Evolutionary conservation across 2,329 filamentous ascomycete species (phyloP).

Genomic region (Cordyceps tenuipes): DNA sequence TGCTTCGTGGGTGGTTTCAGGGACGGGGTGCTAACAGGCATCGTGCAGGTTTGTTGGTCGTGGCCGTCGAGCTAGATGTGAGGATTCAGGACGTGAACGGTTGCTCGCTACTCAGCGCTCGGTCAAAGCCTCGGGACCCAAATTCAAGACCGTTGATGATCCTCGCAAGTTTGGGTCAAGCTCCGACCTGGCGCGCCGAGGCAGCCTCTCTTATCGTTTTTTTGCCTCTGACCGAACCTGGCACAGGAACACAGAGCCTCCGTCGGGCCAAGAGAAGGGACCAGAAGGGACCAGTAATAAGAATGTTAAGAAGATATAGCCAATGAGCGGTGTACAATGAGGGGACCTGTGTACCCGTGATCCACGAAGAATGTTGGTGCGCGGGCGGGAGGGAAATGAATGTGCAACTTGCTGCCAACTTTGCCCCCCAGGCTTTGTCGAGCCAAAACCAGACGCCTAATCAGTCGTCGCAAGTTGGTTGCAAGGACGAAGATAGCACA

Average conservation of each 20-base stretch:
- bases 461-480: background rate
- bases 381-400: background rate
- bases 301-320: background rate
- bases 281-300: background rate
- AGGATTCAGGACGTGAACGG: background rate
- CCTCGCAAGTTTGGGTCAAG: conserved; percentile 8
- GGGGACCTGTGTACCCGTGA: background rate
- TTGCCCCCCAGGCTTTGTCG: background rate
- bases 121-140: conserved; percentile 10
- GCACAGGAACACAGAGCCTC: background rate
- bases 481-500: background rate
- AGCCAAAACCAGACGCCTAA: background rate
- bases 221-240: background rate
- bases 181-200: conserved; percentile 12
- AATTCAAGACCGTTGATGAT: conserved; percentile 7
- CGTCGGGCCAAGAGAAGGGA: background rate
- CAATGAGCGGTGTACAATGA: background rate
- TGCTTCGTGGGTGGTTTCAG: background rate
- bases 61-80: background rate
- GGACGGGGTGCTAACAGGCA: conserved; percentile 15
- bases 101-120: conserved; percentile 12
- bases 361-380: background rate
- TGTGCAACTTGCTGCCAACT: background rate
- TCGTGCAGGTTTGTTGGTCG: conserved; percentile 5
- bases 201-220: background rate